These are phyloP conservation scores for Epithemia pelagica DNA, from an alignment of 108 stramenopile species.

Conservation along the genomic window DNA sequence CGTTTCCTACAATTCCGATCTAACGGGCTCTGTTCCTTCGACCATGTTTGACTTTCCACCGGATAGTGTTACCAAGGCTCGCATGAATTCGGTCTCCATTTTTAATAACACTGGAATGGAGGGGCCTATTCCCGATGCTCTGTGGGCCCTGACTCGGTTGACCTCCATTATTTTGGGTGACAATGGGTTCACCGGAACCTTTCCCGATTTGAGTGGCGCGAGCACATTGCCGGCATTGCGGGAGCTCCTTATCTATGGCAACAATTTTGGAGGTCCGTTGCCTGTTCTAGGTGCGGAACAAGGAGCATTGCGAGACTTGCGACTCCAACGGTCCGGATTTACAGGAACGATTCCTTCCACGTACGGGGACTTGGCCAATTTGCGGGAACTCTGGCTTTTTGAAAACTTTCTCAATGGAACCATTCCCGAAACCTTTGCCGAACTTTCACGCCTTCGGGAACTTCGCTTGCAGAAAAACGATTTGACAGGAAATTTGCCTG, in stretches of 20 bases:
- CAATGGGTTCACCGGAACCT: constrained; percentile 4
- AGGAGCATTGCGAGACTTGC: neutral
- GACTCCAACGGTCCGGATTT: neutral
- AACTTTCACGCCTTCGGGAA: neutral
- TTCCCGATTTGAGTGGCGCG: neutral
- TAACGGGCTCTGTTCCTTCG: neutral
- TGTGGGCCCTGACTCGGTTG: neutral
- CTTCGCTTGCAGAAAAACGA: constrained; percentile 18
- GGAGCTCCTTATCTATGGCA: neutral
- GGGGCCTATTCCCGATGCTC: constrained; percentile 1
- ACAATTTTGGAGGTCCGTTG: neutral
- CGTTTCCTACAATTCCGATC: neutral
- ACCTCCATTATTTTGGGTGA: neutral
- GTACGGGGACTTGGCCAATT: constrained; percentile 10
- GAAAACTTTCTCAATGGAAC: constrained; percentile 31
- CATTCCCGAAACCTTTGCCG: constrained; percentile 23
- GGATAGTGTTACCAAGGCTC: neutral
- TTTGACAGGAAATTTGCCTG: constrained; percentile 20
- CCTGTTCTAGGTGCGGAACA: neutral
- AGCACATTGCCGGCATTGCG: neutral
- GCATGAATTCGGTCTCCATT: neutral
- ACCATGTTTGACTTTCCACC: neutral
- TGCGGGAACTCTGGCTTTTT: constrained; percentile 21
- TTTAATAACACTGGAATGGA: neutral
- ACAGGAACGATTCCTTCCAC: neutral